phyloP scores from a whole-genome alignment of 805 yeast genomes.

The Zygosaccharomyces bailii region DNA sequence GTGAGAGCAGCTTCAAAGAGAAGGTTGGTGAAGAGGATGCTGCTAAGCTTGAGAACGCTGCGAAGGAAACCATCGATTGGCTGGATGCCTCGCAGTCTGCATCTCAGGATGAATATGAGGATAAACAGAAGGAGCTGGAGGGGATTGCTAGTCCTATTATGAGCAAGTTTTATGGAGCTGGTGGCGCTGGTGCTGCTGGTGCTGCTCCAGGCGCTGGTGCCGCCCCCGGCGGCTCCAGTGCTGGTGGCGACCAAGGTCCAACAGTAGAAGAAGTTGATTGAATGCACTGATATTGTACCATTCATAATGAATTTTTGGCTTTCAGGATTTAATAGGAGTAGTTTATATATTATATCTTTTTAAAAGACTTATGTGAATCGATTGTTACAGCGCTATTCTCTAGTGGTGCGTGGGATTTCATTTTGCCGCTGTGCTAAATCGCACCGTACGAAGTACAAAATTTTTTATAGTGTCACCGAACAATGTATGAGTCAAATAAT shows the following conservation, averaged over 20 bases:
- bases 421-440: background rate
- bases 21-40: conserved; percentile 69
- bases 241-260: conserved; percentile 54
- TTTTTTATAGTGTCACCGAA: background rate
- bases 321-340: background rate
- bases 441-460: background rate
- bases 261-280: conserved; percentile 81
- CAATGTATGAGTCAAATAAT: conserved; percentile 1
- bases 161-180: conserved; percentile 94
- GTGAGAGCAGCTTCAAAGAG: conserved; percentile 74
- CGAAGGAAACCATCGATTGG: conserved; percentile 85
- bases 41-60: conserved; percentile 69
- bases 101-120: conserved; percentile 84
- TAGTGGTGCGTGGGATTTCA: too few species aligned
- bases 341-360: background rate
- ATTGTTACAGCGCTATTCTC: too few species aligned
- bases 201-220: conserved; percentile 47
- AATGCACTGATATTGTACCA: background rate
- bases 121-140: conserved; percentile 94
- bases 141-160: conserved; percentile 93
- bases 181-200: conserved; percentile 65
- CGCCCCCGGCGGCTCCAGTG: conserved; percentile 42
- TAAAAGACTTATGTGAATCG: background rate
- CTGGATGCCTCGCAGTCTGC: conserved; percentile 92
- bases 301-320: conserved; percentile 4